phyloP scores from a whole-genome alignment of 164 flowering plant genomes.

The Vitis amurensis region DNA sequence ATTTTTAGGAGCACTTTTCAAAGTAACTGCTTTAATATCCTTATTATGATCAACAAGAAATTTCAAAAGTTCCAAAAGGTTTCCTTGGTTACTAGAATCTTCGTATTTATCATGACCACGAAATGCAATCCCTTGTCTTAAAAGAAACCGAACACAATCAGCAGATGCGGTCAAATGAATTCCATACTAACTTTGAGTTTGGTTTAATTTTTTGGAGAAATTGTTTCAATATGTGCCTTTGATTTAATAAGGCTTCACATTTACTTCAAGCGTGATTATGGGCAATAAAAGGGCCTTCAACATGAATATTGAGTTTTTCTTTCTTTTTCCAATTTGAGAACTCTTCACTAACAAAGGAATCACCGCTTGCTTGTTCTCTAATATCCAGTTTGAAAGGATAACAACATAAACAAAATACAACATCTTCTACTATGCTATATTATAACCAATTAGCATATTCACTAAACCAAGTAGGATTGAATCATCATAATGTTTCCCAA shows the following conservation, averaged over 20 bases:
- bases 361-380: constrained; percentile 12
- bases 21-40: no score
- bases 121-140: no score
- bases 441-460: constrained; percentile 28
- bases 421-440: constrained; percentile 14
- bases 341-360: constrained; percentile 16
- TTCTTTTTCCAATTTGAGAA: constrained; percentile 20
- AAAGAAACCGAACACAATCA: no score
- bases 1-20: no score
- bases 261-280: constrained; percentile 16
- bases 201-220: no score
- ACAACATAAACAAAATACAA: constrained; percentile 18
- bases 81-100: no score
- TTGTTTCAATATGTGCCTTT: neutral
- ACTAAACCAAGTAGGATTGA: constrained; percentile 16
- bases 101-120: no score
- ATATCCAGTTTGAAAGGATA: constrained; percentile 9
- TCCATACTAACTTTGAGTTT: constrained; percentile 3
- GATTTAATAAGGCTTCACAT: constrained; percentile 13
- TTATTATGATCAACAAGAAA: no score
- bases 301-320: constrained; percentile 12
- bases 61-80: no score
- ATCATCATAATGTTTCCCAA: neutral
- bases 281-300: constrained; percentile 16
- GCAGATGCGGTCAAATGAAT: constrained; percentile 8